Conservation (phyloP, 257 asterid species). For the Thymus mandschuricus region DNA sequence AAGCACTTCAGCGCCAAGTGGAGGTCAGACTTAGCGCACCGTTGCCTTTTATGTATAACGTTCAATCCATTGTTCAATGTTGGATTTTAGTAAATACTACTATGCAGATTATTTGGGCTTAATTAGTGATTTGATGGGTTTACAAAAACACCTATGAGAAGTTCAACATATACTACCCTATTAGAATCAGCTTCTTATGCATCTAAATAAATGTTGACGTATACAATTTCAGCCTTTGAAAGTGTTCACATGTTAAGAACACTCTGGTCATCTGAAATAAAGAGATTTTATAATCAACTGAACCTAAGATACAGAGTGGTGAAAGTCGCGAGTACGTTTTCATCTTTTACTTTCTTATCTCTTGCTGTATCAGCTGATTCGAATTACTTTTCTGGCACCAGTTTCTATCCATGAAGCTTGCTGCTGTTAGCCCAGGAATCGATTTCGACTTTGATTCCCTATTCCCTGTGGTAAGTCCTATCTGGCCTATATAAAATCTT, state of each 20-base stretch:
- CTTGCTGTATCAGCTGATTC: constrained; percentile 28
- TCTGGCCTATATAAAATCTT: neutral
- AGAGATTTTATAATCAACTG: neutral
- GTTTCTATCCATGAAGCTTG: constrained; percentile 94
- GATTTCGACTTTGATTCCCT: constrained; percentile 73
- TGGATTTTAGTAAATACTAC: constrained; percentile 14
- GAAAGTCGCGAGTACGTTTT: neutral
- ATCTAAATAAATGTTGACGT: neutral
- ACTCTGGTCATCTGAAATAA: neutral
- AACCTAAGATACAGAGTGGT: neutral
- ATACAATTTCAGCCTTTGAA: constrained; percentile 1
- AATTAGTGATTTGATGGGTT: neutral
- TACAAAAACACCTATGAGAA: neutral
- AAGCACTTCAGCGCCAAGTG: constrained; percentile 91
- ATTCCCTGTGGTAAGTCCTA: constrained; percentile 65
- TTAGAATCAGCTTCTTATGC: neutral
- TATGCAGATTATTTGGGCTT: constrained; percentile 3
- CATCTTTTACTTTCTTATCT: constrained; percentile 5
- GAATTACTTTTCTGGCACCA: constrained; percentile 36
- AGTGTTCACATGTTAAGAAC: neutral
- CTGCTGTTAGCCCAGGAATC: constrained; percentile 79
- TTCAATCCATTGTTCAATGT: constrained; percentile 6
- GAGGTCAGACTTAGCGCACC: constrained; percentile 60
- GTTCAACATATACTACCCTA: neutral
- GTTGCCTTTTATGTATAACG: constrained; percentile 16